Evolutionary conservation across 2,329 filamentous ascomycete species (phyloP).

Genomic region (Botrytis elliptica): DNA sequence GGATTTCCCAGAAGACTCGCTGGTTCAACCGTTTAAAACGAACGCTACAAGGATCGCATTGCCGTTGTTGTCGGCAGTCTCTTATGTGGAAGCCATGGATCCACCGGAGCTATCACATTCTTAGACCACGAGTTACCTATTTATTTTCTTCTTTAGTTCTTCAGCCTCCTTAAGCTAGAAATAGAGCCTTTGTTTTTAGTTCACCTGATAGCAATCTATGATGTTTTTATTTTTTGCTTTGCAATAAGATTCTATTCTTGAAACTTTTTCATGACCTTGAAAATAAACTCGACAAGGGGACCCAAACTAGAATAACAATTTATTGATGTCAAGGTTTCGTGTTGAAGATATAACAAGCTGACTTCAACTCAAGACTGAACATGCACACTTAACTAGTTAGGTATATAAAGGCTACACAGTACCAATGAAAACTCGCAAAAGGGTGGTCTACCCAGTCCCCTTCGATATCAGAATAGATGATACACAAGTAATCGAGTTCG

Average conservation of each 20-base stretch:
- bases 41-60: background rate
- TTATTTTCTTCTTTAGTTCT: background rate
- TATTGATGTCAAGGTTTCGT: background rate
- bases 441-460: background rate
- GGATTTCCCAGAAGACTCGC: background rate
- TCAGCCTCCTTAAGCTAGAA: background rate
- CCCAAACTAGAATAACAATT: background rate
- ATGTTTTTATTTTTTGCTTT: background rate
- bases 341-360: background rate
- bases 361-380: background rate
- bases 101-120: background rate
- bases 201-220: background rate
- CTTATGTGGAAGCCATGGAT: background rate
- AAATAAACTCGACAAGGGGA: background rate
- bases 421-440: no score
- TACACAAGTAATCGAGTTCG: background rate
- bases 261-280: background rate
- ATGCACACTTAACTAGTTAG: background rate
- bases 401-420: background rate
- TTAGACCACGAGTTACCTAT: background rate
- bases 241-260: background rate
- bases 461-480: background rate
- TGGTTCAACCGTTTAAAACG: background rate
- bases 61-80: conserved; percentile 6
- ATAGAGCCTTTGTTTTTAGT: no score